Evolutionary conservation across 2,329 filamentous ascomycete species (phyloP).

Genomic region (Epichloe festucae): DNA sequence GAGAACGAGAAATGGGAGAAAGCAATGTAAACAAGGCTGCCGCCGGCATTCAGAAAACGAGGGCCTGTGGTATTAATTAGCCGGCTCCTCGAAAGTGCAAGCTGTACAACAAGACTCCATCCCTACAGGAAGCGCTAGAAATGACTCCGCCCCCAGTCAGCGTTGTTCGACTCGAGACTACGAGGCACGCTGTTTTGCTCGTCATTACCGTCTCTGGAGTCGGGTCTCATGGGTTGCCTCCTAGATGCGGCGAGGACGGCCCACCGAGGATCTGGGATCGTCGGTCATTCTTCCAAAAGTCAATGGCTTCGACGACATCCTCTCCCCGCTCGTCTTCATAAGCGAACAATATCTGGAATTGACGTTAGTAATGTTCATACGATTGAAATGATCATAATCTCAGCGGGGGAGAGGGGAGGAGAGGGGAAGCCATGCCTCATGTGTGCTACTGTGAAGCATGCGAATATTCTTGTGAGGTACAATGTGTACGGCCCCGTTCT

Average conservation of each 20-base stretch:
- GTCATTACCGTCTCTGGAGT: not conserved
- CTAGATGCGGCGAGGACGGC: conserved; percentile 2
- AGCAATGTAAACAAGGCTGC: conserved; percentile 1
- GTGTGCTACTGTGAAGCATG: conserved; percentile 92
- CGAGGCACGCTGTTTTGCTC: not conserved
- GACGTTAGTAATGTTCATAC: not conserved
- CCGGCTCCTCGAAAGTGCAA: not conserved
- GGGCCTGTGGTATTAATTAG: not conserved
- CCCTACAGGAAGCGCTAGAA: conserved; percentile 9
- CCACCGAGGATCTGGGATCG: conserved; percentile 29
- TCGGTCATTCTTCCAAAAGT: conserved; percentile 76
- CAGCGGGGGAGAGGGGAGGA: no score
- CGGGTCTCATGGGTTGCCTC: not conserved
- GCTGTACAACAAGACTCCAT: conserved; percentile 15
- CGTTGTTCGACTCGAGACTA: not conserved
- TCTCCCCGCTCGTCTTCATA: conserved; percentile 93
- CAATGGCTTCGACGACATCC: conserved; percentile 85
- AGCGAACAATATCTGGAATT: conserved; percentile 75
- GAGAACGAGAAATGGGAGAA: not conserved
- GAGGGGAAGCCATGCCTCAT: conserved; percentile 56
- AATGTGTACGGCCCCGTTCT: conserved; percentile 89
- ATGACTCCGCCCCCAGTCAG: conserved; percentile 7
- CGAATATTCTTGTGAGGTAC: conserved; percentile 93
- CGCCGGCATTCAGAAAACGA: not conserved
- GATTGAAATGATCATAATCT: no score